phyloP scores from a whole-genome alignment of 2,329 filamentous ascomycete species.

The Aspergillus sp. region DNA sequence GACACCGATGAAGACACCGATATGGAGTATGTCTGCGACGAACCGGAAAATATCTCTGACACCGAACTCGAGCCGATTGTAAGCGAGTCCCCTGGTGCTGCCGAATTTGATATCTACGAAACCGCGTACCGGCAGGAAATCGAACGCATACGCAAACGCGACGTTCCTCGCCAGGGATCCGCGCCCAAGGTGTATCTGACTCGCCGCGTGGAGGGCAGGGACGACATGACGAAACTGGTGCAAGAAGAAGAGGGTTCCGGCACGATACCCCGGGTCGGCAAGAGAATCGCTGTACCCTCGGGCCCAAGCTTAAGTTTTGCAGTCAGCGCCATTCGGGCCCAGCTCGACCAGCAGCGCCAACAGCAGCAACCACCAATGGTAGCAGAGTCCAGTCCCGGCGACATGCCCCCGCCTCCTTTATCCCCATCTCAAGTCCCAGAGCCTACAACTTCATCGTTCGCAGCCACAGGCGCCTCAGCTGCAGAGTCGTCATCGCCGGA shows the following conservation, averaged over 20 bases:
- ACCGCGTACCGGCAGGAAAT: constrained; percentile 82
- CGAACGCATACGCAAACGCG: constrained; percentile 61
- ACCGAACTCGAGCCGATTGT: constrained; percentile 50
- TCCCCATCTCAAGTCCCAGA: background rate
- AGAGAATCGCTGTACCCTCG: constrained; percentile 10
- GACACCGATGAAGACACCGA: constrained; percentile 15
- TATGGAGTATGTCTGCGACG: constrained; percentile 4
- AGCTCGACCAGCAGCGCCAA: constrained; percentile 14
- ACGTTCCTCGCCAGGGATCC: constrained; percentile 38
- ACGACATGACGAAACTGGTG: constrained; percentile 34
- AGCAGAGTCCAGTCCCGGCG: background rate
- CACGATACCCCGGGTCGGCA: constrained; percentile 8
- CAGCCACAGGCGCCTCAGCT: constrained; percentile 3
- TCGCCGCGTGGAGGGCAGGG: constrained; percentile 48
- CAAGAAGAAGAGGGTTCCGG: constrained; percentile 22
- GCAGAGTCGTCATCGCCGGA: constrained; percentile 9
- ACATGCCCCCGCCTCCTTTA: background rate
- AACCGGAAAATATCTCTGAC: constrained; percentile 1
- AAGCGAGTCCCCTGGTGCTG: constrained; percentile 79
- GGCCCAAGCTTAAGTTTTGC: constrained; percentile 12
- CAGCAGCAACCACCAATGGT: background rate
- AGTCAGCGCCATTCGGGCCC: constrained; percentile 16
- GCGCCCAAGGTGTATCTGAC: constrained; percentile 60
- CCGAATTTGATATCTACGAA: constrained; percentile 87
- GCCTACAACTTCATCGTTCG: constrained; percentile 1